phyloP scores from a whole-genome alignment of 495 filamentous ascomycete genomes.

The Penicillium parvum region DNA sequence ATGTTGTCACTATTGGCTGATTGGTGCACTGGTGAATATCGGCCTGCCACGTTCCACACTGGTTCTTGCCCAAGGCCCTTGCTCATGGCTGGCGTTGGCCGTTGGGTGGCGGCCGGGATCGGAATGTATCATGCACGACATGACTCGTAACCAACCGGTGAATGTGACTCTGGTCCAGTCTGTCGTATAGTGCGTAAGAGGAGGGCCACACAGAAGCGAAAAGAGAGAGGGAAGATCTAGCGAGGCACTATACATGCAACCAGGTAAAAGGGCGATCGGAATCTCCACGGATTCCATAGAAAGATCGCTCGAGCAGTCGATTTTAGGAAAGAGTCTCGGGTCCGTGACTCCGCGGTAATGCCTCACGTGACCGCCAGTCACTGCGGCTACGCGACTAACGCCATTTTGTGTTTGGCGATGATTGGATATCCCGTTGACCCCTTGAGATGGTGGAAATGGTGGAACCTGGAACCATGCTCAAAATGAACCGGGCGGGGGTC shows the following conservation, averaged over 20 bases:
- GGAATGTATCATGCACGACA: constrained; percentile 20
- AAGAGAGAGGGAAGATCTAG: neutral
- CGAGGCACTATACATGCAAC: no score
- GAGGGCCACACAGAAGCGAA: neutral
- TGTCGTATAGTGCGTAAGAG: neutral
- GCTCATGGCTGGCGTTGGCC: constrained; percentile 12
- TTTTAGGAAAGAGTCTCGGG: constrained; percentile 4
- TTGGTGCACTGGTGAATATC: constrained; percentile 5
- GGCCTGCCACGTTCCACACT: constrained; percentile 17
- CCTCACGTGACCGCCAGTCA: constrained; percentile 15
- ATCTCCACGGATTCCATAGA: neutral
- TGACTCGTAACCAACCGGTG: constrained; percentile 20
- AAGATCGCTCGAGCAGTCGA: neutral
- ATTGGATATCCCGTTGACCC: no score
- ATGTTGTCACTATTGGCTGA: neutral
- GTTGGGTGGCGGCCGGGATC: constrained; percentile 12
- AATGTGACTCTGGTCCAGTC: constrained; percentile 13
- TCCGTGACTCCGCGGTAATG: neutral
- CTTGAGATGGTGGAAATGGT: no score
- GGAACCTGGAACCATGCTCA: constrained; percentile 3
- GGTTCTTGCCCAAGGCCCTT: neutral
- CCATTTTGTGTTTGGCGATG: neutral
- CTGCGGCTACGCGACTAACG: constrained; percentile 29
- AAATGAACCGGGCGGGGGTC: neutral
- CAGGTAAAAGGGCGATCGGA: no score